phyloP scores from a whole-genome alignment of 2,329 filamentous ascomycete species.

The Fusarium praegraminearum region DNA sequence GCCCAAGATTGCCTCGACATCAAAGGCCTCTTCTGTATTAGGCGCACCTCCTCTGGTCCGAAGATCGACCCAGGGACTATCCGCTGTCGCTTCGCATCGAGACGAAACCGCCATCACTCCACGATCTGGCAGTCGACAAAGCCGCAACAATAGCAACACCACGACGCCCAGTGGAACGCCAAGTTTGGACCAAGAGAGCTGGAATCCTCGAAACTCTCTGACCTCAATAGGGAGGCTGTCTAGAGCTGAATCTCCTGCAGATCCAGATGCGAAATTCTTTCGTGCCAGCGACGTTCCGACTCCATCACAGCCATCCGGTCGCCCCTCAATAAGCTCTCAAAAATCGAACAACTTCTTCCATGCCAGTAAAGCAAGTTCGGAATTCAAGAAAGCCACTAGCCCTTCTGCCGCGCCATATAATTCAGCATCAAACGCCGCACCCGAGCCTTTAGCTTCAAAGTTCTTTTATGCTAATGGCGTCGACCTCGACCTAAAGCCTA shows the following conservation, averaged over 20 bases:
- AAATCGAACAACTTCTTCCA: constrained; percentile 69
- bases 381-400: constrained; percentile 53
- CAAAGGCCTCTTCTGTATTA: constrained; percentile 55
- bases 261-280: constrained; percentile 78
- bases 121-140: constrained; percentile 79
- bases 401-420: constrained; percentile 51
- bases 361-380: constrained; percentile 62
- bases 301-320: constrained; percentile 52
- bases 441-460: constrained; percentile 64
- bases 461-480: constrained; percentile 82
- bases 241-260: constrained; percentile 47
- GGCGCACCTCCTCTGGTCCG: constrained; percentile 58
- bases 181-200: constrained; percentile 59
- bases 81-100: constrained; percentile 23
- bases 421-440: constrained; percentile 52
- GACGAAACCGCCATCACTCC: constrained; percentile 70
- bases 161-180: constrained; percentile 75
- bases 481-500: constrained; percentile 58
- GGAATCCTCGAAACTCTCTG: constrained; percentile 57
- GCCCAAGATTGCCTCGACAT: constrained; percentile 64
- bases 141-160: constrained; percentile 75
- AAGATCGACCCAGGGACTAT: constrained; percentile 48
- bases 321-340: constrained; percentile 56
- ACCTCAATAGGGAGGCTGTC: constrained; percentile 44
- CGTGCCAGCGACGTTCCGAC: constrained; percentile 83